These are phyloP conservation scores for Trametes hirsuta DNA, from an alignment of 1,284 basidiomycete species.

Conservation along the genomic window DNA sequence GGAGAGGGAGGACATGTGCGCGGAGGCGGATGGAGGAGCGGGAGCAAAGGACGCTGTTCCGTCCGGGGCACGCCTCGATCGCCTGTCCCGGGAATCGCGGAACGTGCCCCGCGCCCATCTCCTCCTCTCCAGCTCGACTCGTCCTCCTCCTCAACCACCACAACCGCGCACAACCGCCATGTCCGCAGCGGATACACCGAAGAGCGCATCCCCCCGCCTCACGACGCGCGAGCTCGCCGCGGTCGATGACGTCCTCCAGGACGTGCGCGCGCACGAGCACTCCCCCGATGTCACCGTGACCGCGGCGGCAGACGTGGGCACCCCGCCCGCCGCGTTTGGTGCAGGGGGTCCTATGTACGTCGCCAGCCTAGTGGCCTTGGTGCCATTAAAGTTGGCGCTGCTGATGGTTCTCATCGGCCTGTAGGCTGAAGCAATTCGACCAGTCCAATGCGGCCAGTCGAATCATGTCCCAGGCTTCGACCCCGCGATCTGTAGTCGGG, in stretches of 20 bases:
- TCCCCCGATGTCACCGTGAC: slow-evolving; percentile 16
- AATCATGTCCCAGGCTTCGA: slow-evolving; percentile 67
- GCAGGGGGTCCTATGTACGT: slow-evolving; percentile 44
- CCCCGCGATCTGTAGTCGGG: slow-evolving; percentile 77
- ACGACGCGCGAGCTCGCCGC: slow-evolving; percentile 32
- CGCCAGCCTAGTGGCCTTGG: background rate
- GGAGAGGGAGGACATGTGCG: slow-evolving; percentile 16
- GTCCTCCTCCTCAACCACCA: background rate
- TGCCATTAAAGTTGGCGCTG: background rate
- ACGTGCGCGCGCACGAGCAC: slow-evolving; percentile 28
- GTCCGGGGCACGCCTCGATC: slow-evolving; percentile 12
- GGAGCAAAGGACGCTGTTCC: slow-evolving; percentile 11
- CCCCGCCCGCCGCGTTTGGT: slow-evolving; percentile 39
- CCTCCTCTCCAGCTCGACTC: background rate
- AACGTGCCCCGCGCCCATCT: background rate
- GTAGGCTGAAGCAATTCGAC: slow-evolving; percentile 80
- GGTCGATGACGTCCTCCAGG: slow-evolving; percentile 36
- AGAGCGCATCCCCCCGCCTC: slow-evolving; percentile 16
- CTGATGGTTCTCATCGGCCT: background rate
- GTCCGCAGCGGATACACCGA: slow-evolving; percentile 27
- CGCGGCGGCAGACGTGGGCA: slow-evolving; percentile 14
- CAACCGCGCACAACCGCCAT: slow-evolving; percentile 5
- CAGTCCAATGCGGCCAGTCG: slow-evolving; percentile 69
- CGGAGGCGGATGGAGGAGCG: slow-evolving; percentile 11
- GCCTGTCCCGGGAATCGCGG: background rate